A percentile compares a stretch with the other conserved stretches of the same genome.
These are phyloP conservation scores for Chaetomium globosum DNA, from an alignment of 2,329 filamentous ascomycete species.

Conservation along the genomic window DNA sequence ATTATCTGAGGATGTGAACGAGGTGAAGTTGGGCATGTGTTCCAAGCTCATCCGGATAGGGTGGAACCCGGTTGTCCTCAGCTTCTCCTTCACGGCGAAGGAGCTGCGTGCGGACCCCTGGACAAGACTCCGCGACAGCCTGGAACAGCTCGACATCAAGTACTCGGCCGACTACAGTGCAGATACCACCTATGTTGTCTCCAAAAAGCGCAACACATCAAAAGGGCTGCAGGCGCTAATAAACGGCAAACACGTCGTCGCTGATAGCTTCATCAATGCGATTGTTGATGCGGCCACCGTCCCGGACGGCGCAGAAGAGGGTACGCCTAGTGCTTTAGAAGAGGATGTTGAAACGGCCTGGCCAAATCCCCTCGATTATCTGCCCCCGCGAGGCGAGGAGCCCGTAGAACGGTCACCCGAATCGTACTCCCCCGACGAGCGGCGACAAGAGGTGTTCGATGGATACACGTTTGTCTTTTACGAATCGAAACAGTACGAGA, in stretches of 20 bases:
- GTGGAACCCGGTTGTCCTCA: conserved; percentile 81
- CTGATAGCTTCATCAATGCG: conserved; percentile 71
- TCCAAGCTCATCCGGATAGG: conserved; percentile 67
- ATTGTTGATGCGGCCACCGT: conserved; percentile 63
- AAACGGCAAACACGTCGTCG: conserved; percentile 77
- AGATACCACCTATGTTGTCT: conserved; percentile 83
- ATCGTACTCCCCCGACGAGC: conserved; percentile 70
- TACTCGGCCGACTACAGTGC: conserved; percentile 72
- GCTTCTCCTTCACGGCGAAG: conserved; percentile 74
- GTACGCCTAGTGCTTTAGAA: conserved; percentile 65
- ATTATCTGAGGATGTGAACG: conserved; percentile 61
- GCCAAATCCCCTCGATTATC: conserved; percentile 71
- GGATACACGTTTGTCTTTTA: conserved; percentile 90
- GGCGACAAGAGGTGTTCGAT: conserved; percentile 73
- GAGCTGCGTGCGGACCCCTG: conserved; percentile 70
- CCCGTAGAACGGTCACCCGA: conserved; percentile 67
- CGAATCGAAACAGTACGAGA: conserved; percentile 73
- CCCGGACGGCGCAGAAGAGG: conserved; percentile 50
- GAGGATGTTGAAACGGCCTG: conserved; percentile 76
- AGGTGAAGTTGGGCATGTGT: conserved; percentile 72
- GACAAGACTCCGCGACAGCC: conserved; percentile 60
- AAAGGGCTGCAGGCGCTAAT: conserved; percentile 86
- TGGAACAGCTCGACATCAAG: conserved; percentile 90
- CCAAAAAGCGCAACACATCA: conserved; percentile 85
- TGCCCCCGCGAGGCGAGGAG: conserved; percentile 77